Conservation (phyloP, 768 basidiomycete species). For the Termitomyces sp. region DNA sequence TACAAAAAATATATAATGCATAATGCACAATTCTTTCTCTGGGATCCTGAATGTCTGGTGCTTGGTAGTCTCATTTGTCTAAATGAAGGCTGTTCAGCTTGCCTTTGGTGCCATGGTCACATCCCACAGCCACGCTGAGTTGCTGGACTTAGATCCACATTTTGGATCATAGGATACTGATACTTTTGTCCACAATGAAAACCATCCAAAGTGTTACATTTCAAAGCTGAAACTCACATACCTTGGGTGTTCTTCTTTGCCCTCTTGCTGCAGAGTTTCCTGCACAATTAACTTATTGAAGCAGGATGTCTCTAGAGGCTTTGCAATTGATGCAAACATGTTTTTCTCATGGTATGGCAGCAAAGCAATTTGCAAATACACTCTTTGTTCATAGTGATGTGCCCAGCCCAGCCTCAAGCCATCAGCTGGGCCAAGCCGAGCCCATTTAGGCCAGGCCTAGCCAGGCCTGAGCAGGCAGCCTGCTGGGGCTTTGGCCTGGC, state of each 20-base stretch:
- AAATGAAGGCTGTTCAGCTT: not conserved
- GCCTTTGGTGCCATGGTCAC: slow-evolving; percentile 7
- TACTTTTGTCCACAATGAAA: slow-evolving; percentile 7
- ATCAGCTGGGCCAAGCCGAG: too few relatives aligned
- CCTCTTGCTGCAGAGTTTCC: slow-evolving; percentile 15
- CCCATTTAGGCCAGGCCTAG: too few relatives aligned
- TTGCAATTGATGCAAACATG: slow-evolving; percentile 15
- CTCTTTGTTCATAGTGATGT: slow-evolving; percentile 6
- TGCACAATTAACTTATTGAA: slow-evolving; percentile 14
- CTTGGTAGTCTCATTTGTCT: slow-evolving; percentile 7
- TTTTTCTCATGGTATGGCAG: slow-evolving; percentile 19
- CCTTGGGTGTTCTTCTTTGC: not conserved
- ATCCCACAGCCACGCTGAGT: slow-evolving; percentile 7
- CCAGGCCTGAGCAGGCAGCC: too few relatives aligned
- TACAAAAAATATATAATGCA: slow-evolving; percentile 5
- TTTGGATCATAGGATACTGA: slow-evolving; percentile 13
- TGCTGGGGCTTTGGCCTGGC: too few relatives aligned
- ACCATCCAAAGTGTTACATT: slow-evolving; percentile 1
- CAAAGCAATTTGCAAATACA: slow-evolving; percentile 20
- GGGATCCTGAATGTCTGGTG: slow-evolving; percentile 9
- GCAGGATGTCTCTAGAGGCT: slow-evolving; percentile 14
- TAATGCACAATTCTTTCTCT: slow-evolving; percentile 9
- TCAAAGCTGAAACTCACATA: slow-evolving; percentile 6
- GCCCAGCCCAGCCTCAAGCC: too few relatives aligned
- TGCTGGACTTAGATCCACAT: slow-evolving; percentile 7